Evolutionary conservation across 257 asterid genomes (phyloP).

Genomic region (Primulina eburnea): DNA sequence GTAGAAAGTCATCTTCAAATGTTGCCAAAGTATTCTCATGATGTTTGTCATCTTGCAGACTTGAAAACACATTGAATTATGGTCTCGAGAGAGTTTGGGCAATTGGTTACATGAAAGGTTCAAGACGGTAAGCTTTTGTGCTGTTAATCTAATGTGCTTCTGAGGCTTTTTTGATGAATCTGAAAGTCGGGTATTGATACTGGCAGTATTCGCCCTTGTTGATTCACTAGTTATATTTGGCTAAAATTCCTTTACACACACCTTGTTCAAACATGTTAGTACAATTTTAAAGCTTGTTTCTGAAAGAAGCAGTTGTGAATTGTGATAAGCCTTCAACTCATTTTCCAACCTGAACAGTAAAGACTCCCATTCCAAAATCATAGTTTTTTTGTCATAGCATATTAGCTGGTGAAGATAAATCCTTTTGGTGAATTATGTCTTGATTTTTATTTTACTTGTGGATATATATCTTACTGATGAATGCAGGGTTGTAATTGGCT

Average conservation of each 20-base stretch:
- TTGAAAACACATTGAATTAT: slow-evolving; percentile 92
- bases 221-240: slow-evolving; percentile 11
- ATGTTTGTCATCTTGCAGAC: slow-evolving; percentile 50
- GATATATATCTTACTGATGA: slow-evolving; percentile 24
- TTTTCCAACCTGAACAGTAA: slow-evolving; percentile 10
- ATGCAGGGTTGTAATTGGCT: slow-evolving; percentile 89
- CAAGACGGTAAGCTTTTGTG: slow-evolving; percentile 66
- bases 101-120: slow-evolving; percentile 82
- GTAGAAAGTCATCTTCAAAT: slow-evolving; percentile 17
- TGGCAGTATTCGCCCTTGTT: not conserved
- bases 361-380: slow-evolving; percentile 14
- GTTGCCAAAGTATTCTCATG: slow-evolving; percentile 23
- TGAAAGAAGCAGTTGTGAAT: slow-evolving; percentile 9
- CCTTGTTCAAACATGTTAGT: slow-evolving; percentile 6
- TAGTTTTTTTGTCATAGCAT: slow-evolving; percentile 6
- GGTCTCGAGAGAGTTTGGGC: slow-evolving; percentile 99
- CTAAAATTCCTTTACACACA: slow-evolving; percentile 16
- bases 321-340: slow-evolving; percentile 9
- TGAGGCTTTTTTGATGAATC: slow-evolving; percentile 11
- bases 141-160: slow-evolving; percentile 18
- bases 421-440: slow-evolving; percentile 9
- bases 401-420: slow-evolving; percentile 21
- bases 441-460: slow-evolving; percentile 2
- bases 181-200: slow-evolving; percentile 16
- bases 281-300: slow-evolving; percentile 3